A percentile compares a stretch with the other conserved stretches of the same genome.
These are phyloP conservation scores for Arthrinium puccinioides DNA, from an alignment of 2,329 filamentous ascomycete species.

Conservation along the genomic window DNA sequence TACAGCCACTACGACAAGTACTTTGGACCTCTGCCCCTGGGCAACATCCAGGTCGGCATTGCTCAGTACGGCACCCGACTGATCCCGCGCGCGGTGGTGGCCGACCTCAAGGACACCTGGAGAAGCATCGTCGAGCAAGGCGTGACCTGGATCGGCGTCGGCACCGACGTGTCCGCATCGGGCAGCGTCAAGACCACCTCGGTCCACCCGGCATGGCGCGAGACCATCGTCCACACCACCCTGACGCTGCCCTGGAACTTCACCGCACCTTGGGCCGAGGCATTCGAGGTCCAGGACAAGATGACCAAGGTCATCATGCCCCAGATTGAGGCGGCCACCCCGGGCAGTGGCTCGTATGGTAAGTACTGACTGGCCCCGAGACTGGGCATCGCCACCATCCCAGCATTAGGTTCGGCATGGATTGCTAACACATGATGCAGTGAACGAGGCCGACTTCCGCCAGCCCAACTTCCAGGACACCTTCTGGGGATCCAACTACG, in stretches of 20 bases:
- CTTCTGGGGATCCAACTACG: slow-evolving; percentile 14
- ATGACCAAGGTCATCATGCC: slow-evolving; percentile 24
- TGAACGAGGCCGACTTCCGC: slow-evolving; percentile 34
- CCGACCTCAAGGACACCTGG: slow-evolving; percentile 20
- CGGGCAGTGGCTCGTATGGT: slow-evolving; percentile 19
- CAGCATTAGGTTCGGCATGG: too few relatives aligned
- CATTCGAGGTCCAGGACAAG: slow-evolving; percentile 16
- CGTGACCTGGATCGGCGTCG: slow-evolving; percentile 22
- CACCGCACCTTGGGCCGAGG: slow-evolving; percentile 12
- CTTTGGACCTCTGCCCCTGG: slow-evolving; percentile 27
- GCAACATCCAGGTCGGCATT: slow-evolving; percentile 23
- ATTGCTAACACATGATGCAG: background rate
- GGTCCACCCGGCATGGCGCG: slow-evolving; percentile 27
- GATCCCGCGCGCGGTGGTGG: slow-evolving; percentile 22
- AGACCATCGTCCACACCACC: slow-evolving; percentile 14
- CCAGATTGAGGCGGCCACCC: slow-evolving; percentile 14
- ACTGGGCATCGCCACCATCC: too few relatives aligned
- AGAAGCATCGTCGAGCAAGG: slow-evolving; percentile 21
- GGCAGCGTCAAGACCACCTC: slow-evolving; percentile 17
- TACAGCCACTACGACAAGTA: slow-evolving; percentile 25
- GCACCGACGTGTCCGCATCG: slow-evolving; percentile 19
- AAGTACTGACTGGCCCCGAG: too few relatives aligned
- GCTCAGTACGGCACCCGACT: slow-evolving; percentile 28
- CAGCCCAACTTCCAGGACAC: slow-evolving; percentile 23
- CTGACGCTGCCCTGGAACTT: slow-evolving; percentile 13